Evolutionary conservation across 305 asterid genomes (phyloP), one percentile per base, ranked within the genome.

Genomic region (Fraxinus greggii): DNA sequence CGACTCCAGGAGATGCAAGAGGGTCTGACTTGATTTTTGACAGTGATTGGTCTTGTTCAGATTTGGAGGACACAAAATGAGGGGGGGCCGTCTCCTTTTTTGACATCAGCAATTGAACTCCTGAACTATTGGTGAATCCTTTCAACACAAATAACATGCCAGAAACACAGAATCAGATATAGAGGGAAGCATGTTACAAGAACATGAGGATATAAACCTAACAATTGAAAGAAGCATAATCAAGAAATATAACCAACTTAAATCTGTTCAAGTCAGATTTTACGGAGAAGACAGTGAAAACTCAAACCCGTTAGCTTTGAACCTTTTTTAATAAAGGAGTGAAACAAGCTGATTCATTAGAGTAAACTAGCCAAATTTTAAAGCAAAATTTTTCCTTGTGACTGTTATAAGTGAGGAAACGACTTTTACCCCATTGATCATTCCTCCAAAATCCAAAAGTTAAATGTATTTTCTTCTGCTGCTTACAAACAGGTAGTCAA

Each of bases 61-160:
- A 65, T 81, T 86, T 87, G 48, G 88, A 82, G 42, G 89, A 54
- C 86, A 85, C 84, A 80, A 85, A 87, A 65, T 88, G 89, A 76
- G 92, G 92, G 48, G 86, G 85, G 32, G 86, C 79, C 77, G 92
- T 81, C 51, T 73, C 92, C 91, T 90, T 87, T 81, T 88, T 87
- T 7, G 90, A 79, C 36, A 80, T 79, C n/a, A 84, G 76, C 93
- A 92, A 88, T 2, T 88, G 87, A 63, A 84, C 80, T 31, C 91
- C 86, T 0, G 90, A 86, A 85, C 77, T 78, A 84, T 80, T 82
- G 32, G 78, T 80, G 13, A 59, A 84, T 77, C 85, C 90, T 89
- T 76, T 7, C 36, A 56, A 78, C 79, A 56, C 35, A 33, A 35
- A 79, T 28, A 3, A 9, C 15, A 48, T 23, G 36, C 35, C 80